Evolutionary conservation across 176 grass and related monocot genomes (phyloP).

Genomic region (sorghum (Sorghum bicolor)): DNA sequence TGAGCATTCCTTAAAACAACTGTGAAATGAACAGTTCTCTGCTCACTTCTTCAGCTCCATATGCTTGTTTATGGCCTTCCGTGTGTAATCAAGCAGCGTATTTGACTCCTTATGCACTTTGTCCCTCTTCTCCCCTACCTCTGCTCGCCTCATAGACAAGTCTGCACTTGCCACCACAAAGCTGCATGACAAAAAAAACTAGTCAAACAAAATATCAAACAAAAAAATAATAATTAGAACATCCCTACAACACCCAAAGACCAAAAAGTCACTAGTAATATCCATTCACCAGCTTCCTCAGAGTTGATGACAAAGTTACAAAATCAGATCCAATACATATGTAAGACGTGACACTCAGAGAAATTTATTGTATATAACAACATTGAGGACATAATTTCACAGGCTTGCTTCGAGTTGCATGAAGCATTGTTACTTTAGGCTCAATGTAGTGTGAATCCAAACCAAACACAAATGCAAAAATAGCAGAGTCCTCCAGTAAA

Average conservation of each 20-base stretch:
- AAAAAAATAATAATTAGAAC: neutral
- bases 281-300: neutral
- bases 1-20: neutral
- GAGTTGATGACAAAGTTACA: neutral
- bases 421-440: neutral
- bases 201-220: neutral
- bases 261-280: neutral
- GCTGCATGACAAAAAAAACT: constrained; percentile 41
- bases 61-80: constrained; percentile 94
- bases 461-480: neutral
- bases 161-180: constrained; percentile 90
- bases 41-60: constrained; percentile 83
- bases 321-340: neutral
- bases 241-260: neutral
- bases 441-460: neutral
- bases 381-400: neutral
- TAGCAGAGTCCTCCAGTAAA: neutral
- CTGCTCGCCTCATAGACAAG: constrained; percentile 77
- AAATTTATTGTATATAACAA: neutral
- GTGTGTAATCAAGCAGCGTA: constrained; percentile 85
- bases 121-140: constrained; percentile 84
- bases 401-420: neutral
- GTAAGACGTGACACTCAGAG: neutral
- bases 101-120: constrained; percentile 96
- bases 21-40: constrained; percentile 19